phyloP scores from a whole-genome alignment of 1,284 basidiomycete genomes.

The Boletus sp. region DNA sequence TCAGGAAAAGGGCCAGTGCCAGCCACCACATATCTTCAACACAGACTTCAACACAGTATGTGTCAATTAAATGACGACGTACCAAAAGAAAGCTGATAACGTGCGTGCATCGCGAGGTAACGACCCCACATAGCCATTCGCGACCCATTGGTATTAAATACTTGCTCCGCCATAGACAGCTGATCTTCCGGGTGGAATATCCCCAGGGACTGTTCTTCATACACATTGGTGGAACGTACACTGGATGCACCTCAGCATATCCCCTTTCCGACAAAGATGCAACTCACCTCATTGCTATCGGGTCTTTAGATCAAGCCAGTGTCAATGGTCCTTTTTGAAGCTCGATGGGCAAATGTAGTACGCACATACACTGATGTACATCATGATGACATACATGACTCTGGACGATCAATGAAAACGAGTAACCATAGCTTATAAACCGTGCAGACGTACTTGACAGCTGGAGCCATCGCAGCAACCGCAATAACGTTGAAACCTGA shows the following conservation, averaged over 20 bases:
- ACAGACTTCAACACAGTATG: constrained; percentile 1
- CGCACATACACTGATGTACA: constrained; percentile 78
- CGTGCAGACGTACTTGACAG: constrained; percentile 63
- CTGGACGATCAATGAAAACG: constrained; percentile 34
- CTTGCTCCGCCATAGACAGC: constrained; percentile 44
- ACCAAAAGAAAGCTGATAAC: constrained; percentile 87
- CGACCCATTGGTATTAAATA: constrained; percentile 44
- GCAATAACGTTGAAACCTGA: constrained; percentile 83
- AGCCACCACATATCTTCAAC: constrained; percentile 86
- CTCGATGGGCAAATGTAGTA: constrained; percentile 17
- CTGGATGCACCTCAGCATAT: constrained; percentile 34
- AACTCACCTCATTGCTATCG: constrained; percentile 68
- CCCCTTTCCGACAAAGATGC: neutral
- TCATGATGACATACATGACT: constrained; percentile 85
- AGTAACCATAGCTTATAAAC: neutral
- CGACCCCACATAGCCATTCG: constrained; percentile 68
- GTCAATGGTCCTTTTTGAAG: constrained; percentile 7
- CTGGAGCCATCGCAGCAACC: constrained; percentile 72
- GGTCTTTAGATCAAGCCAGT: constrained; percentile 41
- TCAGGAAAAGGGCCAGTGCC: constrained; percentile 68
- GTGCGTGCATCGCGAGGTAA: constrained; percentile 76
- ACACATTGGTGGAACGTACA: constrained; percentile 97
- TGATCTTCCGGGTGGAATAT: constrained; percentile 58
- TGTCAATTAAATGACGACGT: constrained; percentile 16
- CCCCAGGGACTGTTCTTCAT: constrained; percentile 87